phyloP scores from a whole-genome alignment of 768 basidiomycete genomes.

The Auricularia auricula-judae region DNA sequence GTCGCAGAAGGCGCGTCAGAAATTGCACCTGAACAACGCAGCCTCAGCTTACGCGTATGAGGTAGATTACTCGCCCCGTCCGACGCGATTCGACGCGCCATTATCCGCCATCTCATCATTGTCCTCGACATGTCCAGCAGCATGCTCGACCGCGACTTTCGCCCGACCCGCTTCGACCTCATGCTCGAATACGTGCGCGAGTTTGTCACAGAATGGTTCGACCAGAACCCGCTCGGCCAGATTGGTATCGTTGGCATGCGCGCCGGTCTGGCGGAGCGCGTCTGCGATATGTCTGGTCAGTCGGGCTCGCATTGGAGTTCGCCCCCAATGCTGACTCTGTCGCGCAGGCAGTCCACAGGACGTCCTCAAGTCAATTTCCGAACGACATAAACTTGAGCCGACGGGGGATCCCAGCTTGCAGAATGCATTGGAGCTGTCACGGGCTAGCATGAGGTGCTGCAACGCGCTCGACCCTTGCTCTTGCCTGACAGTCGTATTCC shows the following conservation, averaged over 20 bases:
- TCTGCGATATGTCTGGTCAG: constrained; percentile 88
- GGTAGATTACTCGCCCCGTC: constrained; percentile 68
- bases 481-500: background rate
- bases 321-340: background rate
- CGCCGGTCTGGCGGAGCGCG: constrained; percentile 78
- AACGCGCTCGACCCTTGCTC: background rate
- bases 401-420: constrained; percentile 91
- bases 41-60: constrained; percentile 5
- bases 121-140: constrained; percentile 84
- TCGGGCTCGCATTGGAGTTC: background rate
- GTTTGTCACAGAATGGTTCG: constrained; percentile 95
- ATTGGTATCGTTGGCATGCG: constrained; percentile 92
- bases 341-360: constrained; percentile 86
- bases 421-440: constrained; percentile 96
- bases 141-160: constrained; percentile 94
- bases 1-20: constrained; percentile 60
- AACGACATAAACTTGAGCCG: constrained; percentile 83
- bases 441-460: constrained; percentile 76
- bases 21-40: background rate
- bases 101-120: constrained; percentile 90
- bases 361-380: constrained; percentile 74
- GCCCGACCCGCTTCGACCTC: constrained; percentile 87
- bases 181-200: constrained; percentile 83
- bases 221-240: constrained; percentile 97
- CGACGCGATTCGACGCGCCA: constrained; percentile 81